phyloP scores from a whole-genome alignment of 352 stramenopile genomes.

The Pythium sukuiense region DNA sequence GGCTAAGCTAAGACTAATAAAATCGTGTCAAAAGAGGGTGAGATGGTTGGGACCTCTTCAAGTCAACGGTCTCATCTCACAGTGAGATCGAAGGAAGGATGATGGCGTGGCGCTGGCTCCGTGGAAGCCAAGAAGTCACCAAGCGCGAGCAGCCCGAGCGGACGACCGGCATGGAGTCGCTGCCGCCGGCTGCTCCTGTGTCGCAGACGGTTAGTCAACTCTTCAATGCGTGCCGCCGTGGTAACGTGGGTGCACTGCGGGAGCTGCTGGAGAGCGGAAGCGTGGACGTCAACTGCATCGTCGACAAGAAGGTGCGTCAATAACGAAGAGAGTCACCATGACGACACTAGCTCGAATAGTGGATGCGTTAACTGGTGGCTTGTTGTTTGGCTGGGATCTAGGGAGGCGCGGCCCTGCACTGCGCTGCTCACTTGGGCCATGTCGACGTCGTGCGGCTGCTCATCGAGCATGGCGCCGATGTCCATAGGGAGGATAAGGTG shows the following conservation, averaged over 20 bases:
- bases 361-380: no score
- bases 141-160: background rate
- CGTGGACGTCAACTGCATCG: background rate
- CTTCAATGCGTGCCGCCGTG: background rate
- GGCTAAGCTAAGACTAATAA: background rate
- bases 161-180: background rate
- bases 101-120: slow-evolving; percentile 4
- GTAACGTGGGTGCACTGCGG: background rate
- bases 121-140: background rate
- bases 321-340: no score
- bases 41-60: no score
- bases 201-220: background rate
- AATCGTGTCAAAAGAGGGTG: background rate
- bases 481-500: background rate
- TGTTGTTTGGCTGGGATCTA: no score
- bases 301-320: background rate
- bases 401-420: background rate
- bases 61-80: no score
- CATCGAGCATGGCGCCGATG: background rate
- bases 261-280: slow-evolving; percentile 2
- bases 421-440: background rate
- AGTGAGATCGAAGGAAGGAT: background rate
- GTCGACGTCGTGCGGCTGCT: background rate
- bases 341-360: no score
- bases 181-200: background rate